Conservation (phyloP, 306 rosid genomes). For the Cicer cuneatum region DNA sequence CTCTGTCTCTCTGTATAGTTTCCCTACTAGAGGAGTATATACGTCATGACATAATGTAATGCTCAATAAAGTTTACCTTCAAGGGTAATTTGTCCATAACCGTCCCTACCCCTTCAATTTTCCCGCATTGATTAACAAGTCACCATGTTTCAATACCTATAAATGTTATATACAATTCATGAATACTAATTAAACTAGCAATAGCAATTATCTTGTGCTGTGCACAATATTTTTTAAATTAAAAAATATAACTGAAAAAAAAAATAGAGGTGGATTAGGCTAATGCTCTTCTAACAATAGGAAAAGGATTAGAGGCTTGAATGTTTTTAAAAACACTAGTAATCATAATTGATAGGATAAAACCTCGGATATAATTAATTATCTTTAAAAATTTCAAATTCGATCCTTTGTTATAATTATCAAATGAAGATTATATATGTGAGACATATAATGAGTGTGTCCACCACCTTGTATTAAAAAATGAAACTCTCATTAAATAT, state of each 20-base stretch:
- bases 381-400: too few relatives aligned
- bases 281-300: not conserved
- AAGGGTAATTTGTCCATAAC: slow-evolving; percentile 74
- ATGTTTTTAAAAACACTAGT: not conserved
- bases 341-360: too few relatives aligned
- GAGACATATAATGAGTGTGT: too few relatives aligned
- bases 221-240: not conserved
- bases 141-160: slow-evolving; percentile 78
- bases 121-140: slow-evolving; percentile 73
- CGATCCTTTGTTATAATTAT: too few relatives aligned
- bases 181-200: slow-evolving; percentile 11
- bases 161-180: slow-evolving; percentile 14
- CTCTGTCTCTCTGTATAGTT: too few relatives aligned
- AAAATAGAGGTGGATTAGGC: not conserved
- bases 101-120: slow-evolving; percentile 65
- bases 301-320: not conserved
- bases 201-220: not conserved
- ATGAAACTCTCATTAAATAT: too few relatives aligned
- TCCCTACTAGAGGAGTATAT: slow-evolving; percentile 38
- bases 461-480: too few relatives aligned
- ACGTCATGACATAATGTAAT: slow-evolving; percentile 34
- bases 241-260: not conserved
- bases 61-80: slow-evolving; percentile 60
- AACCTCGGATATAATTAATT: too few relatives aligned
- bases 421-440: too few relatives aligned